Conservation (phyloP, 2,329 filamentous ascomycete species). For the Cladorrhinum sp. region DNA sequence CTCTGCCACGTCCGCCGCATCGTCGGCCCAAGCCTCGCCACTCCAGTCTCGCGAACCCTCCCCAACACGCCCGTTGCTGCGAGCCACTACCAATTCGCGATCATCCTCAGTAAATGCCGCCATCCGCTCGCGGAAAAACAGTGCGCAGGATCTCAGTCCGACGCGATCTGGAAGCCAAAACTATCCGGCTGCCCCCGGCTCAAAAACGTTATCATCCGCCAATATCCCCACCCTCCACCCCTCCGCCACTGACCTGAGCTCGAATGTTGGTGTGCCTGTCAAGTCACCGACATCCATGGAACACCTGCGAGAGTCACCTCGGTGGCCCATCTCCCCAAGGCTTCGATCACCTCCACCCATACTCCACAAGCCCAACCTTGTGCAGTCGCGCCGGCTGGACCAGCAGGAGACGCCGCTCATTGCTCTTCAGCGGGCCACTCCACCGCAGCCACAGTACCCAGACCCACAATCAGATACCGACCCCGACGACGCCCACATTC, state of each 20-base stretch:
- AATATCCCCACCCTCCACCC: constrained; percentile 65
- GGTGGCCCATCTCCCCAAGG: constrained; percentile 76
- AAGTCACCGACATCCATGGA: constrained; percentile 55
- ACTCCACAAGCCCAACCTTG: constrained; percentile 45
- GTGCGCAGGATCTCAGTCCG: constrained; percentile 61
- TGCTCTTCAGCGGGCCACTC: constrained; percentile 50
- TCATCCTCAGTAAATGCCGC: constrained; percentile 33
- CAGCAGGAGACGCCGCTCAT: constrained; percentile 48
- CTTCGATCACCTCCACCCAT: constrained; percentile 72
- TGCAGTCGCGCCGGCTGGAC: constrained; percentile 46
- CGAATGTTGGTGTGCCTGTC: constrained; percentile 61
- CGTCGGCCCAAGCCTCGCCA: constrained; percentile 32
- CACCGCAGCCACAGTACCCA: constrained; percentile 39
- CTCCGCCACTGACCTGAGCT: constrained; percentile 55
- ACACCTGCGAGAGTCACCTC: constrained; percentile 52
- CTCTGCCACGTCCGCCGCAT: constrained; percentile 27
- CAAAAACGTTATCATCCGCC: constrained; percentile 66
- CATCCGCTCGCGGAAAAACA: constrained; percentile 62
- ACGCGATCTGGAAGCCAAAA: constrained; percentile 50
- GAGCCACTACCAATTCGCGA: constrained; percentile 25
- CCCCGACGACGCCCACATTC: constrained; percentile 47
- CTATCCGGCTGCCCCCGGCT: constrained; percentile 59
- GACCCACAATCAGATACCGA: constrained; percentile 48
- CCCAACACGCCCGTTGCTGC: constrained; percentile 41
- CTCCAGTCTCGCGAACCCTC: constrained; percentile 45